A percentile compares a stretch with the other conserved stretches of the same genome.
These are phyloP conservation scores for Boletus huronensis DNA, from an alignment of 768 basidiomycete species.

Conservation along the genomic window DNA sequence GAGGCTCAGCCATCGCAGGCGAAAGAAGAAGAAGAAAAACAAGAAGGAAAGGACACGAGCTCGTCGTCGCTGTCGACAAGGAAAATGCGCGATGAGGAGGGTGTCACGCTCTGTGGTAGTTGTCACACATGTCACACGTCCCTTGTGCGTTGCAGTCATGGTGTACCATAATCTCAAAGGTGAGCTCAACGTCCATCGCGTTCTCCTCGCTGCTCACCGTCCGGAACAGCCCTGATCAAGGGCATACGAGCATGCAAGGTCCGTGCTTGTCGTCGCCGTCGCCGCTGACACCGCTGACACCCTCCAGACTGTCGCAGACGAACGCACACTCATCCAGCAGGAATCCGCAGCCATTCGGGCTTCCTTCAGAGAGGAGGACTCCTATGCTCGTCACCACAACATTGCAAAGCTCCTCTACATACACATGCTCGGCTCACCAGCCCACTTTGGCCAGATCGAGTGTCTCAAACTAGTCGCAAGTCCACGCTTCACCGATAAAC, in stretches of 20 bases:
- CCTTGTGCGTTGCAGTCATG: conserved; percentile 40
- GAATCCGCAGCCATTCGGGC: conserved; percentile 97
- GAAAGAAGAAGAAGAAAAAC: neutral
- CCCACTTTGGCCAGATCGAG: conserved; percentile 99
- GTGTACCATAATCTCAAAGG: conserved; percentile 88
- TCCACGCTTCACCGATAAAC: conserved; percentile 93
- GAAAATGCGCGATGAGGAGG: conserved; percentile 6
- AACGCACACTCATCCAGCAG: conserved; percentile 93
- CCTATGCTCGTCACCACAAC: conserved; percentile 92
- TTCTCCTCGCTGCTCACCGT: conserved; percentile 20
- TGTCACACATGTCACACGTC: conserved; percentile 25
- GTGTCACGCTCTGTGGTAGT: conserved; percentile 18
- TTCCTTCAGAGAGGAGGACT: conserved; percentile 95
- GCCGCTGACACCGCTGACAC: conserved; percentile 20
- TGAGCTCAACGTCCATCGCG: conserved; percentile 26
- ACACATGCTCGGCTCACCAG: conserved; percentile 97
- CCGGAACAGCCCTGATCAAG: conserved; percentile 82
- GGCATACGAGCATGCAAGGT: conserved; percentile 98
- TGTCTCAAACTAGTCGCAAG: conserved; percentile 93
- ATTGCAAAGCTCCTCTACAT: conserved; percentile 98
- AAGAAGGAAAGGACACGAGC: conserved; percentile 1
- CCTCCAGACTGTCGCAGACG: conserved; percentile 91
- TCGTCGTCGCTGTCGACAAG: conserved; percentile 21
- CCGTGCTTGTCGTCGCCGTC: conserved; percentile 17
- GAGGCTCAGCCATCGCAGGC: conserved; percentile 20